Conservation (phyloP, 2,329 filamentous ascomycete genomes). For the Pseudopithomyces chartarum region DNA sequence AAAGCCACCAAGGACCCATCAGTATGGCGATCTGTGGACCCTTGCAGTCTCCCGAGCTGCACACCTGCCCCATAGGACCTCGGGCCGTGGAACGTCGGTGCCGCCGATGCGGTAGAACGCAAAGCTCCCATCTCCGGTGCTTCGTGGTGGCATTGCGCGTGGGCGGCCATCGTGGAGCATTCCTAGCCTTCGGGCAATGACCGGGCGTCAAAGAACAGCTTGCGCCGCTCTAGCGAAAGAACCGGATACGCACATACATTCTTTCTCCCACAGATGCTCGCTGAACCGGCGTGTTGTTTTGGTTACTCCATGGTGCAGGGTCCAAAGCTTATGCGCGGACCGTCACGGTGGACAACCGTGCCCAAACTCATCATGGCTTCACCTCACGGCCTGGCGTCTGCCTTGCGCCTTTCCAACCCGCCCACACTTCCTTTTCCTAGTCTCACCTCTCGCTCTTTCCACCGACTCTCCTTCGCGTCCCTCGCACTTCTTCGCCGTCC, state of each 20-base stretch:
- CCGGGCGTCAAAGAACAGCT: too few relatives aligned
- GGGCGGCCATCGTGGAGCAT: too few relatives aligned
- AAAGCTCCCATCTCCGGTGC: too few relatives aligned
- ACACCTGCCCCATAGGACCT: too few relatives aligned
- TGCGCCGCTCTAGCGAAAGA: too few relatives aligned
- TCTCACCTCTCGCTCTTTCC: background rate
- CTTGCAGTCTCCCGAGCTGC: too few relatives aligned
- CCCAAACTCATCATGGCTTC: constrained; percentile 18
- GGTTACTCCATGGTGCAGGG: background rate
- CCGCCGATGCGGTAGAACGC: too few relatives aligned
- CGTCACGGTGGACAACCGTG: constrained; percentile 16
- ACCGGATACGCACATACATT: background rate
- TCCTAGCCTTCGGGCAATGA: too few relatives aligned
- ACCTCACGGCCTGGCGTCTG: constrained; percentile 5
- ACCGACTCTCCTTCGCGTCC: background rate
- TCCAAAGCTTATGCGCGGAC: constrained; percentile 7
- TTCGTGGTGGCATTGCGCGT: too few relatives aligned
- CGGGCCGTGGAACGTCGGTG: too few relatives aligned
- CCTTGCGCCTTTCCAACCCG: background rate
- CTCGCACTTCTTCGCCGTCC: background rate
- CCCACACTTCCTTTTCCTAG: background rate
- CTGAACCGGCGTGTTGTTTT: background rate
- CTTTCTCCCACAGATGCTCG: background rate
- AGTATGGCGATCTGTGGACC: too few relatives aligned
- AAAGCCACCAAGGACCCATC: too few relatives aligned